These are phyloP conservation scores for Teratosphaeria destructans DNA, from an alignment of 2,329 filamentous ascomycete species.

Conservation along the genomic window DNA sequence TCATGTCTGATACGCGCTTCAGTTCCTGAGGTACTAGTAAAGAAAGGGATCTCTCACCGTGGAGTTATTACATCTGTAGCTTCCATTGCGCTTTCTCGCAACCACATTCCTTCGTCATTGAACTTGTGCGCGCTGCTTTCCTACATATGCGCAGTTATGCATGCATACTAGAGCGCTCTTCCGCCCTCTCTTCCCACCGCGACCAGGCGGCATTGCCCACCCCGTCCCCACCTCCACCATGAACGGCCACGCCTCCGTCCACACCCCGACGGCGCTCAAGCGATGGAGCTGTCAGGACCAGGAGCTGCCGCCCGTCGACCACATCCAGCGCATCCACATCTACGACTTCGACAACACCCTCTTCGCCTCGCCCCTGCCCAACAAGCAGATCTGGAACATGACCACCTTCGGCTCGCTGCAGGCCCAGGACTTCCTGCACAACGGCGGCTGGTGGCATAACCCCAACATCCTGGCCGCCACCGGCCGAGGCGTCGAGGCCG, in stretches of 20 bases:
- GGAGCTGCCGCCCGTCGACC: conserved; percentile 57
- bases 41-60: too few species aligned
- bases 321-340: conserved; percentile 73
- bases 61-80: too few species aligned
- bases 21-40: too few species aligned
- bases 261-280: conserved; percentile 63
- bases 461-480: conserved; percentile 74
- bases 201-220: neutral
- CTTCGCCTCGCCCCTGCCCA: conserved; percentile 84
- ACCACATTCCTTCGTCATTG: neutral
- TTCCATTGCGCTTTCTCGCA: neutral
- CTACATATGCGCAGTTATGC: neutral
- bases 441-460: conserved; percentile 92
- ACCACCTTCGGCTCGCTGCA: conserved; percentile 67
- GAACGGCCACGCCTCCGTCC: conserved; percentile 1
- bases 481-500: conserved; percentile 57
- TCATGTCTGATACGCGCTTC: too few species aligned
- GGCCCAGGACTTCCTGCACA: conserved; percentile 63
- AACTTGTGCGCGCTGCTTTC: neutral
- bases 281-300: conserved; percentile 74
- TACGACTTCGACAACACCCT: conserved; percentile 96
- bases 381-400: conserved; percentile 75
- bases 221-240: neutral
- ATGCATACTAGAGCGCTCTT: neutral
- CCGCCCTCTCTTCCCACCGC: neutral